Percentiles rank a stretch among this genome's conserved stretches.
phyloP scores from a whole-genome alignment of 2,329 filamentous ascomycete species.

The Diaporthe aspalathi region DNA sequence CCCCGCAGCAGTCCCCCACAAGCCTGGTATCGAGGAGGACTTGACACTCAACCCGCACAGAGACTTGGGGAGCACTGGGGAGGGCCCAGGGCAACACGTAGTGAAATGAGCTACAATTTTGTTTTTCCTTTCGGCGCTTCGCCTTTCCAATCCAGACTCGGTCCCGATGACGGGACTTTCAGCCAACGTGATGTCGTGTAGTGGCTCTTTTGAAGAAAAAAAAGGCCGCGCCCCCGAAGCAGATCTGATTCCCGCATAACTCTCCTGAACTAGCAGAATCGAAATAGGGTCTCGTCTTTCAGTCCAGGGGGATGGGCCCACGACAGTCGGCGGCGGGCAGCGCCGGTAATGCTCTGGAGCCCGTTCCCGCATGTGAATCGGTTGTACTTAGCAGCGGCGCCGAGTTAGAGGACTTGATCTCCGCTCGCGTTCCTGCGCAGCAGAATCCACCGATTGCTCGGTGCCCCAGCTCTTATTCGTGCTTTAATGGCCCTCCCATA shows the following conservation, averaged over 20 bases:
- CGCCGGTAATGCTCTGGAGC: neutral
- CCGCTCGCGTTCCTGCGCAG: constrained; percentile 47
- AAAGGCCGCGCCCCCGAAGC: neutral
- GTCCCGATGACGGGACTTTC: neutral
- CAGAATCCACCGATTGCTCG: constrained; percentile 43
- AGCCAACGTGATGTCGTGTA: neutral
- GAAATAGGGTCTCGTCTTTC: neutral
- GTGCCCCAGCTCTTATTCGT: constrained; percentile 45
- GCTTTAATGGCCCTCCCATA: constrained; percentile 44
- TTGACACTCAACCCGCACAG: constrained; percentile 38
- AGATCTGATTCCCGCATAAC: neutral
- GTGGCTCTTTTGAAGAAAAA: neutral
- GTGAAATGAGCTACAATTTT: constrained; percentile 38
- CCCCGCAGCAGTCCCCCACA: neutral
- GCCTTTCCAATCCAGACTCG: constrained; percentile 28
- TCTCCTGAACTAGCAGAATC: constrained; percentile 37
- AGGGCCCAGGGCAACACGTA: constrained; percentile 31
- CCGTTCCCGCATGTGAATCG: constrained; percentile 13
- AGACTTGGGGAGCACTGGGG: neutral
- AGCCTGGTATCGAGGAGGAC: constrained; percentile 36
- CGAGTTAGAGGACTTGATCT: constrained; percentile 40
- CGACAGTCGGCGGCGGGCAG: constrained; percentile 1
- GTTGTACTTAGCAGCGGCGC: constrained; percentile 19
- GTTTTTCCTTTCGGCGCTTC: neutral
- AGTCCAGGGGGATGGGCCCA: neutral